Conservation (phyloP, 257 asterid species). For the Scutellaria baicalensis region DNA sequence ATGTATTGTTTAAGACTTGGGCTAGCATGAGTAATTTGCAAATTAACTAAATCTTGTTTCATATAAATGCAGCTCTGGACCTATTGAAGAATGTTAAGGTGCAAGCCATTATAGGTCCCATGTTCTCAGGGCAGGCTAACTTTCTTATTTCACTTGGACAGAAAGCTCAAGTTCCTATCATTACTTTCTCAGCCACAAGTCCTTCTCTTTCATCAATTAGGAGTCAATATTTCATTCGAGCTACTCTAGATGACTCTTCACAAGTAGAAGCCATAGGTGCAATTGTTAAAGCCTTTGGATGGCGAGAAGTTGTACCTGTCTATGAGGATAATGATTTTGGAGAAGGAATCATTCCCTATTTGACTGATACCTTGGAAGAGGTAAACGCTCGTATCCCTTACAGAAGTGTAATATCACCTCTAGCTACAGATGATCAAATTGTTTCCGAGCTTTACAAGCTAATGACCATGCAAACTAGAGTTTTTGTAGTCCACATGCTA, state of each 20-base stretch:
- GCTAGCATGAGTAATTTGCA: not conserved
- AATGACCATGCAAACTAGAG: conserved; percentile 38
- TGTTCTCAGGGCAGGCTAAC: conserved; percentile 28
- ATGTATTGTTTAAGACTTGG: not conserved
- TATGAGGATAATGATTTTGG: conserved; percentile 34
- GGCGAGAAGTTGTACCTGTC: conserved; percentile 28
- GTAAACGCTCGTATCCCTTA: conserved; percentile 26
- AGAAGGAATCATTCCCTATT: conserved; percentile 31
- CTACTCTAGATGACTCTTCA: conserved; percentile 24
- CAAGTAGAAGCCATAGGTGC: conserved; percentile 29
- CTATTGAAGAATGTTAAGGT: conserved; percentile 36
- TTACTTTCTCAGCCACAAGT: conserved; percentile 43
- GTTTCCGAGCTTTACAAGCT: conserved; percentile 30
- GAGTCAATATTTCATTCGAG: conserved; percentile 29
- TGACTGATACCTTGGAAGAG: conserved; percentile 25
- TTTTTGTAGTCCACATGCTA: conserved; percentile 34
- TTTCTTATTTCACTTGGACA: conserved; percentile 35
- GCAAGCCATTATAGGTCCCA: conserved; percentile 42
- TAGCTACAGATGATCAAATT: conserved; percentile 32
- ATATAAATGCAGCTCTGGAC: conserved; percentile 28
- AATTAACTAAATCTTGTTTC: not conserved
- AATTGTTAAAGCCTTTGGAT: conserved; percentile 24
- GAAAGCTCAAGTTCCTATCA: conserved; percentile 32
- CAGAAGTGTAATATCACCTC: conserved; percentile 26
- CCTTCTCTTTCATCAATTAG: conserved; percentile 34